Base-by-base conservation (phyloP, 495 filamentous ascomycete species). In the Pseudomonodictys pantanalensis region DNA sequence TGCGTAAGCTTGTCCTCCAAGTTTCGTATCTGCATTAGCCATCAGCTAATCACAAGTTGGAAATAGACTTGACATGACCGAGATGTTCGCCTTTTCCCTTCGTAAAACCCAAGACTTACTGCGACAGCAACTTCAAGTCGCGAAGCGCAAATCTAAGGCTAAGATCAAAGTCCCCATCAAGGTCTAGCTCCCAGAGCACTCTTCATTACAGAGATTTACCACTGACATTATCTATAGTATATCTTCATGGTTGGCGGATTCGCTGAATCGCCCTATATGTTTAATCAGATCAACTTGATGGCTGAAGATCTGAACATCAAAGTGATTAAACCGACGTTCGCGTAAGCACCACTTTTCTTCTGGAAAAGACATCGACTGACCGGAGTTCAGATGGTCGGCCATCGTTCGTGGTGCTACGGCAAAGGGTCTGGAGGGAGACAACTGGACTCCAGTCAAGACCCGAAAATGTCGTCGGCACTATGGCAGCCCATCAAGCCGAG, bases 241-340 rank as follows among this genome's bases (percentile, higher is more conserved):
- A 30, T 60, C 8, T 60, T 60, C 33, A 35, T 54, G 9, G 58
- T 60, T 7, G 58, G 58, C 17, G 58, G 58, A 4, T 60, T 60
- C 30, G 58, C 49, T 11, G 51, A 60, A 38, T 60, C 58, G 5
- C 49, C 58, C 5, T 60, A 60, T 30, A 53, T 60, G 41, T 48
- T 32, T 25, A 17, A 48, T 26, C 20, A 22, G n/a, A 33, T 60
- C 22, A 30, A 22, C 2, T 7, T n/a, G 20, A 28, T 60, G 12
- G 49, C 39, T 5, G 29, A 33, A 26, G 23, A 15, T 25, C n/a
- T 26, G 0, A 41, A 41, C 12, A 35, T 52, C 17, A 33, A n/a
- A 25, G 32, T 22, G 1, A 45, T 60, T 26, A 42, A 49, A 48
- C 58, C 58, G 11, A 24, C 49, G 8, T 33, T 45, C 20, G 58